Evolutionary conservation across 23 red algal species (phyloP).

Genomic region (Agarophyton chilense): DNA sequence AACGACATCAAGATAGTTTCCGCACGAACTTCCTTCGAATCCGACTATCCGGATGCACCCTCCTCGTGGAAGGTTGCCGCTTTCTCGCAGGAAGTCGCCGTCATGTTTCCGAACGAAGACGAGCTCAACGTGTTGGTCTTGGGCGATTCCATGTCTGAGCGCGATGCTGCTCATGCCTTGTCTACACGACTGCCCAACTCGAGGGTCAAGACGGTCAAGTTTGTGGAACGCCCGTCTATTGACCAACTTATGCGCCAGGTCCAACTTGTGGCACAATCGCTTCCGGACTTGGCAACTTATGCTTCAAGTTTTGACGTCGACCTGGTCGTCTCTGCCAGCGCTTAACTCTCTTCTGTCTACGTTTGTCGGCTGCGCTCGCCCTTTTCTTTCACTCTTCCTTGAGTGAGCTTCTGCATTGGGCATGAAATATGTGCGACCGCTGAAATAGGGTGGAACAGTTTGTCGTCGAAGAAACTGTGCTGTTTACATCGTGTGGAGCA

Average conservation of each 20-base stretch:
- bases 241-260: conserved; percentile 90
- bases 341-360: not conserved
- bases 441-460: not conserved
- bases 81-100: conserved; percentile 81
- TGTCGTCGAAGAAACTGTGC: not conserved
- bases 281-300: conserved; percentile 66
- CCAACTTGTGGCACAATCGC: conserved; percentile 64
- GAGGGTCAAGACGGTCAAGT: conserved; percentile 95
- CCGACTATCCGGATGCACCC: conserved; percentile 80
- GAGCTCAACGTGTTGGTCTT: conserved; percentile 90
- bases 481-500: not conserved
- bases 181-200: conserved; percentile 55
- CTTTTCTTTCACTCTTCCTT: not conserved
- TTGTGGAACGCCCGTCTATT: conserved; percentile 89
- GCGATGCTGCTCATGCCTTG: conserved; percentile 90
- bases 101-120: conserved; percentile 69
- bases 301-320: conserved; percentile 63
- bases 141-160: conserved; percentile 91
- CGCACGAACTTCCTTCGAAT: conserved; percentile 87
- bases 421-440: no score
- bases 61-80: conserved; percentile 95
- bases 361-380: not conserved
- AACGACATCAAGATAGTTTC: conserved; percentile 86
- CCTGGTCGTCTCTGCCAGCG: conserved; percentile 63
- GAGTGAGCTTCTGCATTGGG: no score